phyloP scores from a whole-genome alignment of 805 yeast species.

The Pichia cephalocereana region DNA sequence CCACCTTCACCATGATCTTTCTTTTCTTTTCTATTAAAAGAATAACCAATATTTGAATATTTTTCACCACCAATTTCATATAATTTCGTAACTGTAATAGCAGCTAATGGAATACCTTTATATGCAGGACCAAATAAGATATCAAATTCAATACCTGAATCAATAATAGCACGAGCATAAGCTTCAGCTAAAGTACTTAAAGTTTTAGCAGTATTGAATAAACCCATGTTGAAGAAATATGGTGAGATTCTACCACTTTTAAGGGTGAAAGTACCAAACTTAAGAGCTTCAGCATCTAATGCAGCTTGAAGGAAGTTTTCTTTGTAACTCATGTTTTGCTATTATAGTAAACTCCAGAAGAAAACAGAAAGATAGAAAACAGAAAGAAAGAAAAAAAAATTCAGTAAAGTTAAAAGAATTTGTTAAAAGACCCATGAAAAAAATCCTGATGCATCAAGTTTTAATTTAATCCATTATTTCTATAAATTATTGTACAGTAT shows the following conservation, averaged over 20 bases:
- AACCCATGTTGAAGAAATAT: conserved; percentile 91
- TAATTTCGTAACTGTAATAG: conserved; percentile 83
- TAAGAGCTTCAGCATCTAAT: conserved; percentile 68
- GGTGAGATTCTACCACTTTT: conserved; percentile 94
- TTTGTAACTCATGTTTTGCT: conserved; percentile 14
- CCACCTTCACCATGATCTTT: conserved; percentile 99
- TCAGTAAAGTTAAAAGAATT: no score
- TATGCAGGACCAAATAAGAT: conserved; percentile 96
- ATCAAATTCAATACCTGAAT: conserved; percentile 76
- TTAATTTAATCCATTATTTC: no score
- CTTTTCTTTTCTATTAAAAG: conserved; percentile 95
- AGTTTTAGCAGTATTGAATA: conserved; percentile 71
- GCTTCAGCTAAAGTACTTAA: conserved; percentile 77
- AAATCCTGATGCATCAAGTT: no score
- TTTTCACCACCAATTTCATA: conserved; percentile 84
- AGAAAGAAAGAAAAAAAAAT: no score
- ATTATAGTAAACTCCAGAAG: not conserved
- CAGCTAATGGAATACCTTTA: conserved; percentile 94
- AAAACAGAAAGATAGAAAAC: not conserved
- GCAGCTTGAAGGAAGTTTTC: conserved; percentile 67
- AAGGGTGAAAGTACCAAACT: conserved; percentile 82
- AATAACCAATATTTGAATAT: conserved; percentile 65
- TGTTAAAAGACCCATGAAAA: not conserved
- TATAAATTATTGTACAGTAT: no score
- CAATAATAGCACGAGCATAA: conserved; percentile 81